Evolutionary conservation across 768 basidiomycete genomes (phyloP).

Genomic region (Galerina marginata): DNA sequence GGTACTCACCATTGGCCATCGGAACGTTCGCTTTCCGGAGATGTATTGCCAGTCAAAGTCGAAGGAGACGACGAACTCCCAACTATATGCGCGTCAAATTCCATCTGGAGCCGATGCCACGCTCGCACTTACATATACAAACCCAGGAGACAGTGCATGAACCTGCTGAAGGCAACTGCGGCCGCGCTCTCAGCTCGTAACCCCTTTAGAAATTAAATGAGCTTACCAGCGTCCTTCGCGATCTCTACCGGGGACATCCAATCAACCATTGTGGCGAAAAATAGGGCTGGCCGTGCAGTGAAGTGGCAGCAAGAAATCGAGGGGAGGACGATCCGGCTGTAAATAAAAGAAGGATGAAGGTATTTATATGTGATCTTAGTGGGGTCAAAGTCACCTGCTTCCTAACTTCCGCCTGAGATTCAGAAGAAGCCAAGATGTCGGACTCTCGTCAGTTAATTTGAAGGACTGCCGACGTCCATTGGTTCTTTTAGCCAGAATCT

Average conservation of each 20-base stretch:
- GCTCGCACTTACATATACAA: slow-evolving; percentile 57
- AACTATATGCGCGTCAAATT: slow-evolving; percentile 41
- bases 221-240: slow-evolving; percentile 50
- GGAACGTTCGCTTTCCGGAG: slow-evolving; percentile 59
- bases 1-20: slow-evolving; percentile 66
- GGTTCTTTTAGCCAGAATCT: slow-evolving; percentile 12
- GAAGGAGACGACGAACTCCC: slow-evolving; percentile 70
- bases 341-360: slow-evolving; percentile 17
- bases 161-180: slow-evolving; percentile 53
- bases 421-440: slow-evolving; percentile 5
- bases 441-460: background rate
- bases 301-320: slow-evolving; percentile 11
- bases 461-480: background rate
- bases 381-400: slow-evolving; percentile 26
- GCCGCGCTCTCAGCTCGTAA: slow-evolving; percentile 2
- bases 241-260: slow-evolving; percentile 59
- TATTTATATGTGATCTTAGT: slow-evolving; percentile 22
- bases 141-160: slow-evolving; percentile 65
- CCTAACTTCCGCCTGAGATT: slow-evolving; percentile 18
- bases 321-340: slow-evolving; percentile 21
- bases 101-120: slow-evolving; percentile 6
- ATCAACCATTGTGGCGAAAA: slow-evolving; percentile 52
- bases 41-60: slow-evolving; percentile 70
- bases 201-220: background rate
- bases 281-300: slow-evolving; percentile 17